Conservation (phyloP, 2,329 filamentous ascomycete species). For the Ambrosiella cleistominuta region DNA sequence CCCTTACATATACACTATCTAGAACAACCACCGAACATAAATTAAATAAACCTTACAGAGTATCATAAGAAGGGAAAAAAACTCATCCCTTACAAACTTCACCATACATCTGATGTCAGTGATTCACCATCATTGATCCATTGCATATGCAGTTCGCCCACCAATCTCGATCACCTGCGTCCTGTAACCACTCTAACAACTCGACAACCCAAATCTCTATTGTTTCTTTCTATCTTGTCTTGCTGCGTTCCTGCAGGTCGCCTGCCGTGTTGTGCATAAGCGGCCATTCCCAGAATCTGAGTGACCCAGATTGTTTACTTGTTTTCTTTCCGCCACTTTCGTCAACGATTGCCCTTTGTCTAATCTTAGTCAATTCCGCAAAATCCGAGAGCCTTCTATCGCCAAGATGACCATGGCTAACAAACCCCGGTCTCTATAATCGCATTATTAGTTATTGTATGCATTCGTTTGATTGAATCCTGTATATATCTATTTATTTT, state of each 20-base stretch:
- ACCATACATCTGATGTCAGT: background rate
- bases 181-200: constrained; percentile 3
- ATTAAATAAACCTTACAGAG: background rate
- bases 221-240: background rate
- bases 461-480: no score
- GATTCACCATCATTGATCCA: background rate
- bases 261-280: background rate
- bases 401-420: background rate
- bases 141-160: background rate
- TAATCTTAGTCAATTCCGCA: background rate
- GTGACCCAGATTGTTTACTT: background rate
- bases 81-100: background rate
- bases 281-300: background rate
- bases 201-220: background rate
- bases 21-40: background rate
- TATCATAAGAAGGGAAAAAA: background rate
- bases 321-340: background rate
- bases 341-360: background rate
- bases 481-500: no score
- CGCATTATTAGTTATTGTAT: no score
- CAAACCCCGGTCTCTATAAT: no score
- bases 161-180: background rate
- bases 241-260: background rate
- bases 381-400: background rate
- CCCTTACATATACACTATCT: background rate